A percentile compares a stretch with the other conserved stretches of the same genome.
phyloP scores from a whole-genome alignment of 345 rosid genomes.

The Eucalyptus rudis region DNA sequence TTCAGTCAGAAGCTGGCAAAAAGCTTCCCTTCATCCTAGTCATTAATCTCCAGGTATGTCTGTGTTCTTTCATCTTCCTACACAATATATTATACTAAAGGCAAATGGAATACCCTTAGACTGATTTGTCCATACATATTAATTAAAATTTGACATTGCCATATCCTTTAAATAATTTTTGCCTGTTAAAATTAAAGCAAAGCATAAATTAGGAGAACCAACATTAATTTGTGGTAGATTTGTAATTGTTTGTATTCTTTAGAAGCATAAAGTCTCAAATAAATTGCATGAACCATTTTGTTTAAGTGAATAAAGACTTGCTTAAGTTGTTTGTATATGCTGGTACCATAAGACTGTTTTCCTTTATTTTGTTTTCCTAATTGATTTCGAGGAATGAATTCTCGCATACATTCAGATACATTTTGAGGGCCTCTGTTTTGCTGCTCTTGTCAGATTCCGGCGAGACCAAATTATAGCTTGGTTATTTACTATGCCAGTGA shows the following conservation, averaged over 20 bases:
- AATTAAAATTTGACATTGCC: background rate
- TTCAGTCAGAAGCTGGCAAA: constrained; percentile 86
- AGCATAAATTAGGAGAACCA: background rate
- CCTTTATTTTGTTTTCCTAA: background rate
- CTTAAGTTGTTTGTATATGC: background rate
- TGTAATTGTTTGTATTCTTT: background rate
- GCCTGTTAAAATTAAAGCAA: background rate
- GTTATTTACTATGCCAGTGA: constrained; percentile 82
- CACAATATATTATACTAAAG: background rate
- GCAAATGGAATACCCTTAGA: background rate
- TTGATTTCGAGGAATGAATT: background rate
- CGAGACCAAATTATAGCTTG: constrained; percentile 88
- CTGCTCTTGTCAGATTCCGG: constrained; percentile 58
- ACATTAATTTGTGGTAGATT: background rate
- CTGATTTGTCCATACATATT: background rate
- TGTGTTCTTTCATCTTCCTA: background rate
- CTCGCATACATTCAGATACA: background rate
- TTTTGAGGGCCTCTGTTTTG: background rate
- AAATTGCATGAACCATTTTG: background rate
- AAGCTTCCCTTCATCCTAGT: constrained; percentile 83
- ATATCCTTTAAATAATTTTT: background rate
- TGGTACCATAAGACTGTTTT: background rate
- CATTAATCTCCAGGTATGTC: constrained; percentile 79
- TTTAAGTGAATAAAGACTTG: background rate
- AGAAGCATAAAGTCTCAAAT: background rate